These are phyloP conservation scores for Parastagonospora avenae DNA, from an alignment of 2,329 filamentous ascomycete species.

Conservation along the genomic window DNA sequence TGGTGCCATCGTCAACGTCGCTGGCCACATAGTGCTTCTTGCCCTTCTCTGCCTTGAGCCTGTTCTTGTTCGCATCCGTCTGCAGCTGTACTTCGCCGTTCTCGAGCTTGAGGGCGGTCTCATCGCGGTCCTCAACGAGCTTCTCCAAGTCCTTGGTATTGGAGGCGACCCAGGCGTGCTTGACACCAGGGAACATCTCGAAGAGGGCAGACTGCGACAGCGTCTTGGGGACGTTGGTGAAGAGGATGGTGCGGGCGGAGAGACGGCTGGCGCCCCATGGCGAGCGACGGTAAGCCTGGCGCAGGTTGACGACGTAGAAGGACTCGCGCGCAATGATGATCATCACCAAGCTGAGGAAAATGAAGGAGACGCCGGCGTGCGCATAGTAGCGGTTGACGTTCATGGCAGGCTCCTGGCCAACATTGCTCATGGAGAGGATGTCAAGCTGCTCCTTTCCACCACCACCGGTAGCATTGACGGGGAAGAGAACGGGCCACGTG, in stretches of 20 bases:
- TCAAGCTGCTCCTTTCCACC: slow-evolving; percentile 45
- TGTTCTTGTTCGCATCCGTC: slow-evolving; percentile 65
- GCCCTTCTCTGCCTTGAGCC: slow-evolving; percentile 66
- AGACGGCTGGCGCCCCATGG: slow-evolving; percentile 51
- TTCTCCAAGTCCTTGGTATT: slow-evolving; percentile 52
- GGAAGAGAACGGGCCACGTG: slow-evolving; percentile 55
- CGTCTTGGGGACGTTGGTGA: slow-evolving; percentile 53
- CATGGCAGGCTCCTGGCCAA: slow-evolving; percentile 28
- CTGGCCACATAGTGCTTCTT: slow-evolving; percentile 52
- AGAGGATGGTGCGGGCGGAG: slow-evolving; percentile 55
- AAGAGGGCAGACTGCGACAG: slow-evolving; percentile 48
- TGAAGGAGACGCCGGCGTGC: slow-evolving; percentile 49
- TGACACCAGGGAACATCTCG: slow-evolving; percentile 47
- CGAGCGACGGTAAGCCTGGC: slow-evolving; percentile 55
- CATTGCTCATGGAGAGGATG: slow-evolving; percentile 47
- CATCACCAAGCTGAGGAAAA: slow-evolving; percentile 52
- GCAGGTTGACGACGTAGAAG: slow-evolving; percentile 54
- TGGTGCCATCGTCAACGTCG: slow-evolving; percentile 49
- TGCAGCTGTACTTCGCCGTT: slow-evolving; percentile 52
- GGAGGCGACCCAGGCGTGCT: slow-evolving; percentile 54
- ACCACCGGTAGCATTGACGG: slow-evolving; percentile 52
- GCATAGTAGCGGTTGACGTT: slow-evolving; percentile 51
- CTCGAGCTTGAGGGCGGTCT: slow-evolving; percentile 51
- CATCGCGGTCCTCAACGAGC: slow-evolving; percentile 52
- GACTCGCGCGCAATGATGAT: slow-evolving; percentile 53